Base-by-base conservation (phyloP, 331 rosid genomes). In the Dryas integrifolia region DNA sequence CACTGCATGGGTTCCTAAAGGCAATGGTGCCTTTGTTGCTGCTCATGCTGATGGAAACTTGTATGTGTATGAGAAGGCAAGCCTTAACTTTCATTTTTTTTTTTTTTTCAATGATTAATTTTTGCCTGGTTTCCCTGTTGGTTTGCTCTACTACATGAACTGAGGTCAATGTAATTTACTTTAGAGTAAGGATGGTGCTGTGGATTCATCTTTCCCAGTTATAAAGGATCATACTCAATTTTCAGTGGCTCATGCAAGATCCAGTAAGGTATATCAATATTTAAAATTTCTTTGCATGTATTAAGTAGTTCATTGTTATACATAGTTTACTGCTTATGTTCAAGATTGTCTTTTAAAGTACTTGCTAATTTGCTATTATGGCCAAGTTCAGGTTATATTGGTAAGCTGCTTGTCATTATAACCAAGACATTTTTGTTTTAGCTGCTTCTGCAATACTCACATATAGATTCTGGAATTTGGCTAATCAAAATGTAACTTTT, bases 21-120 rank as follows among this genome's bases (percentile, higher is more conserved):
- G 97, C 60, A 91, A 88, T 69, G 92, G 98, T 58, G 79, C 88
- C 79, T 95, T 90, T 74, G 88, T 88, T 84, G 98, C 89, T 74
- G 91, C 92, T 76, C 98, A 95, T 76, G 86, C 96, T 3, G 99
- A 95, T 79, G 99, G 99, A 81, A 95, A 92, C 84, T 77, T 92
- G 83, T 95, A 84, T 10, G 88, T 88, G 70, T 95, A 95, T 78
- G 98, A 95, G 79, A 95, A 95, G 96, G 99, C 90, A 82, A 90
- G 96, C 79, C 77, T 76, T 35, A 56, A 24, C 43, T 65, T 72
- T 68, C 38, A 44, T 30, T 44, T 7, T 70, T 13, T 70, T n/a
- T n/a, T 0, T 18, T 5, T n/a, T 43, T 62, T 7, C 18, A n/a
- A 52, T 39, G 15, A 56, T 6, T 57, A 2, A 13, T 7, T 26